phyloP scores from a whole-genome alignment of 73 alveolate species.

The Paramecium sonneborni region DNA sequence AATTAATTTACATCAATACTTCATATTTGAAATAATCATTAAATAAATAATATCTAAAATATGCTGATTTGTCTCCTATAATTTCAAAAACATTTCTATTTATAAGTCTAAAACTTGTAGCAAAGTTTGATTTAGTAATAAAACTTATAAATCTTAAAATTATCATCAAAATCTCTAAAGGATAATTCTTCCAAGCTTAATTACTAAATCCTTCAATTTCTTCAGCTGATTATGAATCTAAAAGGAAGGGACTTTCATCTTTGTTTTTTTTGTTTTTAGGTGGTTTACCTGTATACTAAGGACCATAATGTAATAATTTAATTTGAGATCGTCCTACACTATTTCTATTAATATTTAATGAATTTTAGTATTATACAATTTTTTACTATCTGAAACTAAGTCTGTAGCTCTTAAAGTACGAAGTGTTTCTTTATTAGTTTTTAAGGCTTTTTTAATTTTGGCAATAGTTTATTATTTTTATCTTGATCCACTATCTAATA shows the following conservation, averaged over 20 bases:
- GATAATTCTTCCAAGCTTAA: not conserved
- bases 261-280: not conserved
- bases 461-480: not conserved
- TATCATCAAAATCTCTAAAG: conserved; percentile 41
- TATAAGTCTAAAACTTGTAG: conserved; percentile 46
- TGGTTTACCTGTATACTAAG: too few relatives aligned
- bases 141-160: conserved; percentile 37
- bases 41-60: not conserved
- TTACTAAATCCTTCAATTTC: not conserved
- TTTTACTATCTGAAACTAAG: not conserved
- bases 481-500: not conserved
- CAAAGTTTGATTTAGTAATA: conserved; percentile 35
- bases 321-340: too few relatives aligned
- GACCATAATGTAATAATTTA: too few relatives aligned
- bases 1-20: not conserved
- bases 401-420: not conserved
- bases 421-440: not conserved
- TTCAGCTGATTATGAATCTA: not conserved
- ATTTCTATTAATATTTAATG: too few relatives aligned
- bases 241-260: not conserved
- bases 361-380: too few relatives aligned
- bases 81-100: not conserved
- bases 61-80: not conserved
- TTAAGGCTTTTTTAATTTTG: not conserved
- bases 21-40: conserved; percentile 7